These are phyloP conservation scores for Suillus sp. DNA, from an alignment of 768 basidiomycete species.

Conservation along the genomic window DNA sequence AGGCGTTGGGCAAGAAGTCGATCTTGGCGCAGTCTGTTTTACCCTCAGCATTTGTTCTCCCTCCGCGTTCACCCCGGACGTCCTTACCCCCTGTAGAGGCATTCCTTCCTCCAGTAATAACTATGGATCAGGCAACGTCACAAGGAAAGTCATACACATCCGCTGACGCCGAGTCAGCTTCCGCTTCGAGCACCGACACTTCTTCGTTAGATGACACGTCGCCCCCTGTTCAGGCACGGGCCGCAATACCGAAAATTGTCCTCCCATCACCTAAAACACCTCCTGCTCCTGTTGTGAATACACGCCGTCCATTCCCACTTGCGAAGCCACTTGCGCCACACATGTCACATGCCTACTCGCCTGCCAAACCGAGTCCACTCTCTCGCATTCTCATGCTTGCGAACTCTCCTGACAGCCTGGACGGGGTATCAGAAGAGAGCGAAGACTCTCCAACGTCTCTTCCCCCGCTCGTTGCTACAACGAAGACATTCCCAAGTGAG, in stretches of 20 bases:
- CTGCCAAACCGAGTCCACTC: constrained; percentile 76
- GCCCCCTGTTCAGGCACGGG: constrained; percentile 17
- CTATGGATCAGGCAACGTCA: constrained; percentile 21
- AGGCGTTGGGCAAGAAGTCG: constrained; percentile 23
- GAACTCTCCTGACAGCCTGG: constrained; percentile 54
- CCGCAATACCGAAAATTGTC: constrained; percentile 11
- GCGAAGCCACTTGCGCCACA: constrained; percentile 69
- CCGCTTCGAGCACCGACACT: constrained; percentile 6
- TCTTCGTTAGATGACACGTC: constrained; percentile 22
- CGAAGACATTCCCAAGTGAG: constrained; percentile 39
- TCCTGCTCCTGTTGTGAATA: constrained; percentile 18
- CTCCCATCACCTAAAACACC: constrained; percentile 25
- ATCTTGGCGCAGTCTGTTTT: constrained; percentile 50
- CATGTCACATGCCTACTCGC: constrained; percentile 83
- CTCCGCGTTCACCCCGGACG: constrained; percentile 74
- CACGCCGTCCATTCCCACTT: constrained; percentile 58
- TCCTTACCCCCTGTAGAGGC: constrained; percentile 57
- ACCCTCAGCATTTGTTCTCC: constrained; percentile 73
- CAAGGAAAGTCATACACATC: neutral
- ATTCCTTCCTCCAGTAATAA: constrained; percentile 31
- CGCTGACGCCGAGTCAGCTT: neutral
- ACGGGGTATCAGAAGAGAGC: constrained; percentile 13
- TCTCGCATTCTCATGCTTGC: constrained; percentile 76
- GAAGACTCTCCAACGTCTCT: constrained; percentile 30
- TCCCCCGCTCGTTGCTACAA: constrained; percentile 22